Conservation (phyloP, 768 basidiomycete species). For the Amanita rimosa region DNA sequence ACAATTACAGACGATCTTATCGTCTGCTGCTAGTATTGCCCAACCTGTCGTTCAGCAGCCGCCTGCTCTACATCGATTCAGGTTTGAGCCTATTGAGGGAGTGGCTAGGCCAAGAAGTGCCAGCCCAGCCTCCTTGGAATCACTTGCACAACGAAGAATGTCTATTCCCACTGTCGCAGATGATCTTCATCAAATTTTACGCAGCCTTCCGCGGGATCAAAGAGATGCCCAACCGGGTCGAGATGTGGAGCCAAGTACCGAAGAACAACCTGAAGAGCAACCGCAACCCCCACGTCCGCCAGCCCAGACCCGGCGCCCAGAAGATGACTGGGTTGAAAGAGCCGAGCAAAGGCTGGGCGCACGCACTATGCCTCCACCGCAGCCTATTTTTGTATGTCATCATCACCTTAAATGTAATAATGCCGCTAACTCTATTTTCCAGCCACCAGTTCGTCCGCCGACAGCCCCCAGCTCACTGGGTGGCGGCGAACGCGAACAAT, state of each 20-base stretch:
- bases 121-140: constrained; percentile 22
- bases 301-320: not conserved
- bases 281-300: not conserved
- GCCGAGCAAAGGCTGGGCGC: not conserved
- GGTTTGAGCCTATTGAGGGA: constrained; percentile 36
- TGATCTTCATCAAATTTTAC: constrained; percentile 1
- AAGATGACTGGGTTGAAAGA: constrained; percentile 1
- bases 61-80: constrained; percentile 42
- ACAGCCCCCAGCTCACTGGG: constrained; percentile 1
- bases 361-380: constrained; percentile 10
- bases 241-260: not conserved
- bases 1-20: constrained; percentile 48
- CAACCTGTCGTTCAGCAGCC: constrained; percentile 32
- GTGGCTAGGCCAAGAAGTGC: constrained; percentile 21
- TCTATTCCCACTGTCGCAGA: constrained; percentile 16
- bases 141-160: constrained; percentile 17
- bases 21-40: constrained; percentile 28
- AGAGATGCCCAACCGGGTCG: not conserved
- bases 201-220: not conserved
- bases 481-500: not conserved
- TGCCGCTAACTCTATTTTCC: constrained; percentile 2
- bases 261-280: not conserved
- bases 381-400: constrained; percentile 17
- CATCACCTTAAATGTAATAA: not conserved
- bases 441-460: constrained; percentile 1